These are phyloP conservation scores for Thielaviopsis punctulata DNA, from an alignment of 2,329 filamentous ascomycete species.

Conservation along the genomic window DNA sequence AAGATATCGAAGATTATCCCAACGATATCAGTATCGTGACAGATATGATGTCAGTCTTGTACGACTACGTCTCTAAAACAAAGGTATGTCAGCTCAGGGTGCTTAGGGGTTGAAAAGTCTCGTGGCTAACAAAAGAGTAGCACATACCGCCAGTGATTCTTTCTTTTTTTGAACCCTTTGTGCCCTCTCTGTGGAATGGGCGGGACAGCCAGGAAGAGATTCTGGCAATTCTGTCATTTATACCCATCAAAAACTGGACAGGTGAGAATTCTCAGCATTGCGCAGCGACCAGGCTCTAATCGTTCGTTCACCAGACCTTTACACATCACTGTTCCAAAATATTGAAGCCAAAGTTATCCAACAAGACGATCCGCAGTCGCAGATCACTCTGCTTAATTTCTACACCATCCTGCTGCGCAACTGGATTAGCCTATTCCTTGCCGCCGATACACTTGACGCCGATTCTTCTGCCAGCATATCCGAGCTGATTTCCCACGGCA, in stretches of 20 bases:
- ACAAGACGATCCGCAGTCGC: slow-evolving; percentile 31
- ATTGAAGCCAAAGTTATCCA: slow-evolving; percentile 34
- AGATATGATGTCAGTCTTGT: slow-evolving; percentile 37
- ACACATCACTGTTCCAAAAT: slow-evolving; percentile 28
- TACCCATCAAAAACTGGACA: slow-evolving; percentile 37
- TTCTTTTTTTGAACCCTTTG: slow-evolving; percentile 32
- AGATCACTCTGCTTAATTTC: slow-evolving; percentile 43
- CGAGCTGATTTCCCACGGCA: slow-evolving; percentile 30
- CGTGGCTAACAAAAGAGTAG: slow-evolving; percentile 17
- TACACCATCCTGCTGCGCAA: slow-evolving; percentile 50
- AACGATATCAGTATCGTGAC: slow-evolving; percentile 29
- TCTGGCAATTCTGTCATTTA: slow-evolving; percentile 39
- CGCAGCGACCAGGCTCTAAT: background rate
- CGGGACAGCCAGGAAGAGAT: slow-evolving; percentile 33
- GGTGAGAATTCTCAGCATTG: slow-evolving; percentile 23
- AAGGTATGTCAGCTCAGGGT: slow-evolving; percentile 27
- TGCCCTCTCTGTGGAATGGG: slow-evolving; percentile 44
- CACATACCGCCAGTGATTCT: slow-evolving; percentile 31
- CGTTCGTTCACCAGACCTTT: slow-evolving; percentile 27
- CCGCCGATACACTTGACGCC: slow-evolving; percentile 20
- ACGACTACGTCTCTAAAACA: slow-evolving; percentile 36
- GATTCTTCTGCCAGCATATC: slow-evolving; percentile 23
- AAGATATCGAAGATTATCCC: slow-evolving; percentile 36
- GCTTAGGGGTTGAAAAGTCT: background rate
- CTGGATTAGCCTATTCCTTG: slow-evolving; percentile 32